Percentiles rank a stretch among this genome's conserved stretches.
phyloP scores from a whole-genome alignment of 2,329 filamentous ascomycete genomes.

The Stachybotrys chlorohalonatus region DNA sequence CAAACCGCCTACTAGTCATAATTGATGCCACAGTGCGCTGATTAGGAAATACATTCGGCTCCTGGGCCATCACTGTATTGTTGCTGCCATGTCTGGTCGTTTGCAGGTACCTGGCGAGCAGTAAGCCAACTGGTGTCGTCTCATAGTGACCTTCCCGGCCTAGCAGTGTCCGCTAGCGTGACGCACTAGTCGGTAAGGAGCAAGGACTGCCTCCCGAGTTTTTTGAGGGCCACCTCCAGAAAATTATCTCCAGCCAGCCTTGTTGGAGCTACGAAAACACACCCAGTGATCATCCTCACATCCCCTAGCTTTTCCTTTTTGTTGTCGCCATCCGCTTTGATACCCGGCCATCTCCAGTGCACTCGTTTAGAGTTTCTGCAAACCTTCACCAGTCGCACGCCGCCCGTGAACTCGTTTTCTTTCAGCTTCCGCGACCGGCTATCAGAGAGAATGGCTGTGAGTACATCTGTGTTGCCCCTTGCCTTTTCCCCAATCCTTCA shows the following conservation, averaged over 20 bases:
- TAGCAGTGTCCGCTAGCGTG: slow-evolving; percentile 6
- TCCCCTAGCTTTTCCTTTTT: slow-evolving; percentile 15
- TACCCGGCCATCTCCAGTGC: slow-evolving; percentile 17
- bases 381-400: background rate
- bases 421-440: slow-evolving; percentile 6
- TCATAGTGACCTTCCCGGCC: background rate
- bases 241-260: slow-evolving; percentile 25
- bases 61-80: too few species aligned
- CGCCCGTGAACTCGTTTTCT: slow-evolving; percentile 5
- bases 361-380: background rate
- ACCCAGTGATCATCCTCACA: slow-evolving; percentile 18
- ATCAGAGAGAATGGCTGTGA: slow-evolving; percentile 33
- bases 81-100: too few species aligned
- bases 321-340: slow-evolving; percentile 20
- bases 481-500: background rate
- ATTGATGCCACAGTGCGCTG: too few species aligned
- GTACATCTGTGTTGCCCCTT: slow-evolving; percentile 13
- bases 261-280: slow-evolving; percentile 23
- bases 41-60: too few species aligned
- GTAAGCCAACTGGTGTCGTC: too few species aligned
- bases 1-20: too few species aligned
- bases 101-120: too few species aligned
- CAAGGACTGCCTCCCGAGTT: slow-evolving; percentile 9
- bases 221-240: slow-evolving; percentile 19
- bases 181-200: slow-evolving; percentile 11